Evolutionary conservation across 345 rosid species (phyloP).

Genomic region (Syzygium oleosum): DNA sequence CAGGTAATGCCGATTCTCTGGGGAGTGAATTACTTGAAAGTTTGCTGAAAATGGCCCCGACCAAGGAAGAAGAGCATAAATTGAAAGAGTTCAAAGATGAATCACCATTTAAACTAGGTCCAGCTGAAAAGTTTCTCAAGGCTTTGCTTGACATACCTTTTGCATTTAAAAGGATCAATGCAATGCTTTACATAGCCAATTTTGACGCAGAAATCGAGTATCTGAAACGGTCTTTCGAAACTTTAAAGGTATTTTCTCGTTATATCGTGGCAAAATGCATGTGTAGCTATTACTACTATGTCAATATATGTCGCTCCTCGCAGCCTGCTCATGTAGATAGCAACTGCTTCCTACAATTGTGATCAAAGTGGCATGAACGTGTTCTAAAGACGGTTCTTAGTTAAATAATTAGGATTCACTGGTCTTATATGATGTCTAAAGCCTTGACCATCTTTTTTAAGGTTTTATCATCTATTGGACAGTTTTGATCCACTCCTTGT

Average conservation of each 20-base stretch:
- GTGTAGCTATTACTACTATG: not conserved
- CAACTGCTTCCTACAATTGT: not conserved
- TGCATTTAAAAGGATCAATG: constrained; percentile 83
- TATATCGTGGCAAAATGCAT: not conserved
- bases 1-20: constrained; percentile 78
- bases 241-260: constrained; percentile 46
- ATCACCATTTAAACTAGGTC: constrained; percentile 71
- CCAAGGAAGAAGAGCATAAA: constrained; percentile 77
- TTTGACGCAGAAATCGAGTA: constrained; percentile 88
- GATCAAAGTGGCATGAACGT: not conserved
- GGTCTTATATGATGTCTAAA: not conserved
- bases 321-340: not conserved
- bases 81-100: constrained; percentile 73
- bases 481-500: not conserved
- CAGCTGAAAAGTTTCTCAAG: constrained; percentile 91
- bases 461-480: not conserved
- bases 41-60: constrained; percentile 90
- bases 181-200: constrained; percentile 81
- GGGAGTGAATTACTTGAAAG: constrained; percentile 94
- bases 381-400: not conserved
- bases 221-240: constrained; percentile 67
- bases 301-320: not conserved
- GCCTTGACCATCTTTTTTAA: not conserved
- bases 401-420: not conserved
- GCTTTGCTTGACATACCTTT: constrained; percentile 74